phyloP scores from a whole-genome alignment of 345 rosid genomes.

The Anacardium occidentale region DNA sequence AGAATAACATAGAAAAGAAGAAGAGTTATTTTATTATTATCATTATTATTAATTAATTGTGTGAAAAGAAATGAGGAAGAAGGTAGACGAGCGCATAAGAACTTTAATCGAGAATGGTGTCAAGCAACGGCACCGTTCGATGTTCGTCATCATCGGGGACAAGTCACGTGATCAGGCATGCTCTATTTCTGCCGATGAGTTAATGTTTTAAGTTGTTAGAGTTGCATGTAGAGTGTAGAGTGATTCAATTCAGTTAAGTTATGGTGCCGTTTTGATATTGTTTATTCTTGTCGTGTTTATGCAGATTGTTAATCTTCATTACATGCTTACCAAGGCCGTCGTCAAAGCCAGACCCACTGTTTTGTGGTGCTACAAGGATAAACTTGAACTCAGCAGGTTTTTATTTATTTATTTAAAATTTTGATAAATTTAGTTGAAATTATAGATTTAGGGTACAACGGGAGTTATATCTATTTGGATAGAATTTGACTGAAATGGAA shows the following conservation, averaged over 20 bases:
- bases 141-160: conserved; percentile 90
- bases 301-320: conserved; percentile 92
- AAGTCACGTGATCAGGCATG: conserved; percentile 93
- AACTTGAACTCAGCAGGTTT: conserved; percentile 97
- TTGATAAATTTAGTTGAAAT: background rate
- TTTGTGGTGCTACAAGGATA: conserved; percentile 94
- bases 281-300: background rate
- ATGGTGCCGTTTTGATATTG: too few relatives aligned
- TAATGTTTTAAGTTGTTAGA: background rate
- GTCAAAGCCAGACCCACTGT: conserved; percentile 67
- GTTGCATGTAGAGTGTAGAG: too few relatives aligned
- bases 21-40: background rate
- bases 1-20: too few relatives aligned
- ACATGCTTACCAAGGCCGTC: conserved; percentile 75
- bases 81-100: conserved; percentile 91
- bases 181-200: background rate
- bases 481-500: background rate
- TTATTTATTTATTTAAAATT: background rate
- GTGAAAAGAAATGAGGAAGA: conserved; percentile 76
- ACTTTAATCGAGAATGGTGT: conserved; percentile 92
- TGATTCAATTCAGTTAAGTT: too few relatives aligned
- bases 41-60: too few relatives aligned
- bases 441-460: background rate
- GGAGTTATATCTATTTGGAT: background rate
- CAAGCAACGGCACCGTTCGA: conserved; percentile 77